Conservation (phyloP, 768 basidiomycete species). For the Mycena alexandri region DNA sequence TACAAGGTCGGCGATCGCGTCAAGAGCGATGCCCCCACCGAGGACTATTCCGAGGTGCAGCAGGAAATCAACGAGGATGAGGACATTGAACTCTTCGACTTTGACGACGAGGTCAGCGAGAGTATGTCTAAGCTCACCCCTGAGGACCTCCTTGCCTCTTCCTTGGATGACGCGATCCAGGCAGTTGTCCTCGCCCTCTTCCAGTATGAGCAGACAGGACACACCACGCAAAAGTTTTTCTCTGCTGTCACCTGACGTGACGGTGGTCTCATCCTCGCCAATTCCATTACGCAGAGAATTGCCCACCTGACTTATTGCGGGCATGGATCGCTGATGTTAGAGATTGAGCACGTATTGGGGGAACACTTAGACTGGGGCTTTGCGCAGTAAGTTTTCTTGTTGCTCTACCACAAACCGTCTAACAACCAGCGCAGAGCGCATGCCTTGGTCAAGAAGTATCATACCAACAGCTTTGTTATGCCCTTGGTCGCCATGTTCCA, state of each 20-base stretch:
- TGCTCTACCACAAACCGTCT: conserved; percentile 1
- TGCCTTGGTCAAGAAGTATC: conserved; percentile 11
- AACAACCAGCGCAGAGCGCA: conserved; percentile 17
- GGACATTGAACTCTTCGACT: conserved; percentile 1
- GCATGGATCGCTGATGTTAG: conserved; percentile 7
- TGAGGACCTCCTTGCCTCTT: neutral
- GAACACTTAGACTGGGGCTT: conserved; percentile 6
- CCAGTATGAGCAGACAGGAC: conserved; percentile 1
- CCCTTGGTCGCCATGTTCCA: conserved; percentile 20
- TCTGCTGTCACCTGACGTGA: conserved; percentile 10
- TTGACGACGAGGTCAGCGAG: neutral
- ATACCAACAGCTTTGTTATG: neutral
- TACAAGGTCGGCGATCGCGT: too few relatives aligned
- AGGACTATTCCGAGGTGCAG: conserved; percentile 9
- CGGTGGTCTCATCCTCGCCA: conserved; percentile 9
- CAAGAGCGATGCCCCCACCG: neutral
- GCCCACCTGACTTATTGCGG: conserved; percentile 15
- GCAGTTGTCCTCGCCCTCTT: conserved; percentile 11
- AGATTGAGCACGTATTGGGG: conserved; percentile 18
- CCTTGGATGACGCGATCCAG: conserved; percentile 7
- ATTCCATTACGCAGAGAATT: conserved; percentile 20
- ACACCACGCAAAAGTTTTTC: conserved; percentile 9
- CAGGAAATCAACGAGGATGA: neutral
- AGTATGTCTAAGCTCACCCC: neutral
- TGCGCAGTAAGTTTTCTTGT: neutral